Base-by-base conservation (phyloP, 2,329 filamentous ascomycete genomes). In the Diaporthe vaccinii region DNA sequence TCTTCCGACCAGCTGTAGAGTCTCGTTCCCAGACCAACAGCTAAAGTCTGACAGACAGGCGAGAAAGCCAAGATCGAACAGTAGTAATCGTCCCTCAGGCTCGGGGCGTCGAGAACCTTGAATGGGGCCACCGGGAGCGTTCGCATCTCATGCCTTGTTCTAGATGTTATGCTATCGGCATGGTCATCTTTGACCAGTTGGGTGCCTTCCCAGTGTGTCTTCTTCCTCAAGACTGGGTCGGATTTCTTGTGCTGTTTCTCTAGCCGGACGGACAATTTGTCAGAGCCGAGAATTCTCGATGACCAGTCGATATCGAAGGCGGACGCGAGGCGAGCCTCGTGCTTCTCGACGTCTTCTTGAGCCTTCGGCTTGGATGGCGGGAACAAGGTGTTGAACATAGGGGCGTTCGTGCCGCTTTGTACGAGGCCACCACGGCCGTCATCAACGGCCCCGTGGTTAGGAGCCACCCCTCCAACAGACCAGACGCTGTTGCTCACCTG, bases 51-150 rank as follows among this genome's bases (percentile, higher is more conserved):
- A 69, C 91, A 90, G 10, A 91, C 93, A 55, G 89, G 84, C 0
- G 93, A 98, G 83, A 98, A 98, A 14, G 97, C 95, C 72, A 99
- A 88, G 3, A 96, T 89, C 0, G 96, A 97, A 84, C 95, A 98
- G 82, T 99, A 99, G 82, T 96, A 99, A 83, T 99, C 96, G 80
- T 98, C 95, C 74, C 95, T 92, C n/a, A 98, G 87, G 70, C 92
- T 91, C 3, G 96, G 95, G 12, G 96, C 96, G 84, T 98, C 95
- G 7, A 99, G 88, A 9, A 98, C 94, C 92, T 94, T 94, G 85
- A 97, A 97, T 7, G 95, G 94, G 25, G 93, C 89, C 10, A 89
- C 88, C 51, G 95, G 93, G 57, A 97, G 86, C 49, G 86, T 83
- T 72, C 88, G 86, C 74, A 80, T 79, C 72, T 83, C 79, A 49